phyloP scores from a whole-genome alignment of 2,329 filamentous ascomycete species.

The Cadophora malorum region DNA sequence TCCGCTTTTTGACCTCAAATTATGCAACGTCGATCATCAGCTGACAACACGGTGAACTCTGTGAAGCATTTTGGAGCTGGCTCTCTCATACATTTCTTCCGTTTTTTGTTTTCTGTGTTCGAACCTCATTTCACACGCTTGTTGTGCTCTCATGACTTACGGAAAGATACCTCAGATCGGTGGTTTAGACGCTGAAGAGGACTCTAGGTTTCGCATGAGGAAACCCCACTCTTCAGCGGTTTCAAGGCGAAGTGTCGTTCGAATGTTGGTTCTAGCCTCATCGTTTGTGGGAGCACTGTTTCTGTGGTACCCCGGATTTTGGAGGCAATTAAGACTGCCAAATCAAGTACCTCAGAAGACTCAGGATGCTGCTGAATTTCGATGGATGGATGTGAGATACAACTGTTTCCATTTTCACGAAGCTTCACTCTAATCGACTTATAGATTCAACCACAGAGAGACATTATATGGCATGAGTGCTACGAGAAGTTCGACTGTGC shows the following conservation, averaged over 20 bases:
- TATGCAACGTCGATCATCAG: slow-evolving; percentile 7
- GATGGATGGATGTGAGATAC: slow-evolving; percentile 6
- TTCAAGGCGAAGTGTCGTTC: not conserved
- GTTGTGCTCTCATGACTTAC: not conserved
- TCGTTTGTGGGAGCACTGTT: not conserved
- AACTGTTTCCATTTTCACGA: not conserved
- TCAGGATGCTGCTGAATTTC: not conserved
- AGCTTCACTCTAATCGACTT: not conserved
- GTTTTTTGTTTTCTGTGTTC: too few relatives aligned
- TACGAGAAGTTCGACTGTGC: slow-evolving; percentile 38
- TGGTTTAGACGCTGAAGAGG: not conserved
- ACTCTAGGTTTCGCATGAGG: too few relatives aligned
- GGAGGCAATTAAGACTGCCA: not conserved
- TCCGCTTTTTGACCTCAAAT: not conserved
- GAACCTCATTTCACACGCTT: not conserved
- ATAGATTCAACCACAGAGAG: slow-evolving; percentile 20
- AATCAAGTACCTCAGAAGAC: not conserved
- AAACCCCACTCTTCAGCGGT: too few relatives aligned
- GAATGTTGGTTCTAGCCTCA: not conserved
- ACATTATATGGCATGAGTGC: slow-evolving; percentile 37
- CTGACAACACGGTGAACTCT: not conserved
- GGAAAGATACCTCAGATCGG: not conserved
- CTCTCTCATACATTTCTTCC: not conserved
- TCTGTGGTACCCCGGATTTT: not conserved
- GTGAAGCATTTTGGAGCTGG: not conserved